Evolutionary conservation across 2,329 filamentous ascomycete species (phyloP).

Genomic region (Fusarium continuum): DNA sequence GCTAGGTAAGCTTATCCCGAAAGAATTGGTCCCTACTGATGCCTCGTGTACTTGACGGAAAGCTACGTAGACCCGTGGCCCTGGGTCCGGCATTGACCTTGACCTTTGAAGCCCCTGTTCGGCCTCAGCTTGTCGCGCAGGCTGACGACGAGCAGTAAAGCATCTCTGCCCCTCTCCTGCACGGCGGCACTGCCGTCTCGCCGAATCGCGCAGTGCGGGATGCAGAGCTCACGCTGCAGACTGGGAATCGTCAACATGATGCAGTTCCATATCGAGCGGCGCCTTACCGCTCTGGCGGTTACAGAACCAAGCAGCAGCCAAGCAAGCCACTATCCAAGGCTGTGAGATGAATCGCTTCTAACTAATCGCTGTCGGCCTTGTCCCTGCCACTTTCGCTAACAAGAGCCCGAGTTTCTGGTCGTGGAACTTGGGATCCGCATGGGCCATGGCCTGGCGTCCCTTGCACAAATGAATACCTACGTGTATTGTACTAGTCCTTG

Average conservation of each 20-base stretch:
- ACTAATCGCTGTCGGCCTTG: constrained; percentile 27
- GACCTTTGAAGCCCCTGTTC: constrained; percentile 29
- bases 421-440: constrained; percentile 40
- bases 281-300: constrained; percentile 23
- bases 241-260: neutral
- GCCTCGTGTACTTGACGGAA: constrained; percentile 1
- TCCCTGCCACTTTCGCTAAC: constrained; percentile 40
- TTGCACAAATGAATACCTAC: constrained; percentile 26
- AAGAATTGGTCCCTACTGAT: constrained; percentile 7
- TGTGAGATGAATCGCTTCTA: constrained; percentile 20
- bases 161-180: neutral
- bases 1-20: constrained; percentile 7
- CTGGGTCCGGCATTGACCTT: constrained; percentile 38
- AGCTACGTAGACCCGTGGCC: constrained; percentile 16
- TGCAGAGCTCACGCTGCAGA: neutral
- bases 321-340: constrained; percentile 13
- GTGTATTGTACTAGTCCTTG: constrained; percentile 24
- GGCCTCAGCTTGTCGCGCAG: constrained; percentile 18
- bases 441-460: constrained; percentile 18
- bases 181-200: constrained; percentile 1
- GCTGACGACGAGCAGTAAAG: constrained; percentile 3
- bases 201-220: neutral
- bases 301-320: constrained; percentile 12
- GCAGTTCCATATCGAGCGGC: constrained; percentile 13
- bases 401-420: constrained; percentile 43